Evolutionary conservation across 2,329 filamentous ascomycete species (phyloP).

Genomic region (Colletotrichum sojae): DNA sequence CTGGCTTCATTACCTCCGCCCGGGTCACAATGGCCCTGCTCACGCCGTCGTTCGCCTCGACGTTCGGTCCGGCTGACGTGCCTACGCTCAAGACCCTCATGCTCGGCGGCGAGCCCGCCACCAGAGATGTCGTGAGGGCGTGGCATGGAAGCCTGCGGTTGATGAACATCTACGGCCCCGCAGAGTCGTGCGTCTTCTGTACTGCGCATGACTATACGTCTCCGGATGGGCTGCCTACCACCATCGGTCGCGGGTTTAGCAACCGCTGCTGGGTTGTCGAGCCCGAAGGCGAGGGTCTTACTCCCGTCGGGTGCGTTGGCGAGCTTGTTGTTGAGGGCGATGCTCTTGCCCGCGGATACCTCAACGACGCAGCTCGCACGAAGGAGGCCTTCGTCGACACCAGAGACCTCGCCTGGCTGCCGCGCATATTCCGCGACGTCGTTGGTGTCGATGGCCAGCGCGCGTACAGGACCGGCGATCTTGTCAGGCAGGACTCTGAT

Average conservation of each 20-base stretch:
- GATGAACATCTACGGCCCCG: conserved; percentile 42
- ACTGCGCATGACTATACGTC: background rate
- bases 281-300: conserved; percentile 45
- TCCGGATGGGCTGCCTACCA: background rate
- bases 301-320: conserved; percentile 45
- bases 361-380: conserved; percentile 36
- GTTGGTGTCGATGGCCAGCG: background rate
- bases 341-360: conserved; percentile 24
- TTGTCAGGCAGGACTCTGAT: conserved; percentile 46
- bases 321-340: conserved; percentile 31
- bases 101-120: background rate
- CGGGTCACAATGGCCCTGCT: background rate
- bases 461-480: conserved; percentile 61
- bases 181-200: conserved; percentile 36
- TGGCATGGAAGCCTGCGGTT: background rate
- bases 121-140: no score
- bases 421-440: background rate
- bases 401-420: no score
- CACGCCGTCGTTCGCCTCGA: background rate
- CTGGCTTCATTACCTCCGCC: background rate
- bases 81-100: background rate
- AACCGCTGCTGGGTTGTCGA: conserved; percentile 48
- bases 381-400: conserved; percentile 29
- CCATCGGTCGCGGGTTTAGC: conserved; percentile 19
- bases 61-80: background rate